These are phyloP conservation scores for Penicillium psychrofluorescens DNA, from an alignment of 495 filamentous ascomycete genomes.

Conservation along the genomic window DNA sequence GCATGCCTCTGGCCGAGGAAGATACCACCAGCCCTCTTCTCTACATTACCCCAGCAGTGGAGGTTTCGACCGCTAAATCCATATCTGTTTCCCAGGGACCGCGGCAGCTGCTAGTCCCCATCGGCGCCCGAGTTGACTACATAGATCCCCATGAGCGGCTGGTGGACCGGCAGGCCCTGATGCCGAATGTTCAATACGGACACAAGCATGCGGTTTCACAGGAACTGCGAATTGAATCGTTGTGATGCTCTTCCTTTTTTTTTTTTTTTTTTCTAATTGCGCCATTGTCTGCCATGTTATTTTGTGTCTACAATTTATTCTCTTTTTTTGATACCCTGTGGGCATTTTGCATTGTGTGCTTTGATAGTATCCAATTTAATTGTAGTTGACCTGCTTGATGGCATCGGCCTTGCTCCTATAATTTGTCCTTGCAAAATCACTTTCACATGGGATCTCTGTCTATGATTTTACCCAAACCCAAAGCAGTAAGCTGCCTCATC, in stretches of 20 bases:
- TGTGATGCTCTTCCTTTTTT: constrained; percentile 10
- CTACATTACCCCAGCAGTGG: constrained; percentile 16
- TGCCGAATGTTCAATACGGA: constrained; percentile 16
- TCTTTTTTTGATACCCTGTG: constrained; percentile 1
- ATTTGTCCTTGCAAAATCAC: too few species aligned
- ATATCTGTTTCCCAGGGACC: constrained; percentile 32
- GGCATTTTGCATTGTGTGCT: neutral
- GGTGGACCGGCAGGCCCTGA: constrained; percentile 16
- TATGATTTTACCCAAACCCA: too few species aligned
- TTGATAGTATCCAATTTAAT: too few species aligned
- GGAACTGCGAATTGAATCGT: constrained; percentile 30
- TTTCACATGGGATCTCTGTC: too few species aligned
- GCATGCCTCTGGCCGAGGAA: neutral
- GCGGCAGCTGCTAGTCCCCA: constrained; percentile 30
- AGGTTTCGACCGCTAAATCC: constrained; percentile 35
- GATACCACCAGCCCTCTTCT: neutral
- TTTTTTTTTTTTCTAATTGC: neutral
- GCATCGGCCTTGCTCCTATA: too few species aligned
- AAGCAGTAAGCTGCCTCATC: too few species aligned
- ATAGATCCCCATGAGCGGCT: constrained; percentile 20
- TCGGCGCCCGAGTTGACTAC: constrained; percentile 19
- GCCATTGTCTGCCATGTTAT: neutral
- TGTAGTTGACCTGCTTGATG: too few species aligned
- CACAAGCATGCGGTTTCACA: constrained; percentile 32
- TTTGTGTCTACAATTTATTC: neutral